Conservation (phyloP, 1,284 basidiomycete species). For the Ustilago loliicola region DNA sequence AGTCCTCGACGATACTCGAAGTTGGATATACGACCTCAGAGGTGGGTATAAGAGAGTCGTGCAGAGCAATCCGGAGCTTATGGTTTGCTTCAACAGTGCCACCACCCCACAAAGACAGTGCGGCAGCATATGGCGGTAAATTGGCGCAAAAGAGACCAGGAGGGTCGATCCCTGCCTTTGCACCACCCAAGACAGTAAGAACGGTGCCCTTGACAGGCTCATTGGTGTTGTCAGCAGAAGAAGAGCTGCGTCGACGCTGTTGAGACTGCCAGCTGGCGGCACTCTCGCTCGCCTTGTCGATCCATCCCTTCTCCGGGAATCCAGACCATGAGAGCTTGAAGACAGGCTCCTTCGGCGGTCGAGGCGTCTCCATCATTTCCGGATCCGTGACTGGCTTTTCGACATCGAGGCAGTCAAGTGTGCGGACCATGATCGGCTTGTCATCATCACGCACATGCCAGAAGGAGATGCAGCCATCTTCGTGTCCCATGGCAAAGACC, state of each 20-base stretch:
- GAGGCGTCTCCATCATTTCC: conserved; percentile 21
- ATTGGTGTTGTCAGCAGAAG: conserved; percentile 15
- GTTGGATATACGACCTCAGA: conserved; percentile 77
- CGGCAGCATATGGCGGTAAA: conserved; percentile 80
- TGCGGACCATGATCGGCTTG: conserved; percentile 81
- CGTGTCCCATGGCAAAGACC: conserved; percentile 77
- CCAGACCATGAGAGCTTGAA: conserved; percentile 85
- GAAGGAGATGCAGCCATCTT: conserved; percentile 88
- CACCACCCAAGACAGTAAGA: conserved; percentile 83
- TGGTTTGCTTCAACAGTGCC: conserved; percentile 60
- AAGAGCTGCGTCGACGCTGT: conserved; percentile 20
- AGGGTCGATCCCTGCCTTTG: conserved; percentile 73
- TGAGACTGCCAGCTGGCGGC: conserved; percentile 44
- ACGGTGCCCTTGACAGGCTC: conserved; percentile 47
- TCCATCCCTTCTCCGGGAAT: conserved; percentile 64
- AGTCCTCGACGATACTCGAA: conserved; percentile 75
- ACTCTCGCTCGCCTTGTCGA: conserved; percentile 52
- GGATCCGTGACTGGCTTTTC: conserved; percentile 52
- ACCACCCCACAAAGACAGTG: conserved; percentile 72
- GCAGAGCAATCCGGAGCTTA: conserved; percentile 68
- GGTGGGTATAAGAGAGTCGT: conserved; percentile 71
- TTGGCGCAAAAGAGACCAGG: conserved; percentile 80
- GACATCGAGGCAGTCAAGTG: conserved; percentile 60
- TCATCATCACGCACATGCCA: conserved; percentile 87
- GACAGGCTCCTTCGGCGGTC: conserved; percentile 77